Evolutionary conservation across 225 moss, liverwort and hornwort genomes (phyloP).

Genomic region (Anthoceros angustus): DNA sequence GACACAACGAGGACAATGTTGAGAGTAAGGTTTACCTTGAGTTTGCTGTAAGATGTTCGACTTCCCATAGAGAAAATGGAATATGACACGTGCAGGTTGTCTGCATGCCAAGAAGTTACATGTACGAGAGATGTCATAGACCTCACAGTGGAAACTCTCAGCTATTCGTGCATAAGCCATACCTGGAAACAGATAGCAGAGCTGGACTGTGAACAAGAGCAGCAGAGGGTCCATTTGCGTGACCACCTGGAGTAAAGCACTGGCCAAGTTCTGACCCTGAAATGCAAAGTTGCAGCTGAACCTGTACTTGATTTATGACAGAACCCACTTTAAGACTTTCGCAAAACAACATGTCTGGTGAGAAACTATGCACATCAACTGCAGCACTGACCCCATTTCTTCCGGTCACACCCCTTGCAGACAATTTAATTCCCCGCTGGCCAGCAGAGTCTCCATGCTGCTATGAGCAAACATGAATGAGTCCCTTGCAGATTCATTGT

Average conservation of each 20-base stretch:
- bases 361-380: background rate
- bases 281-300: slow-evolving; percentile 2
- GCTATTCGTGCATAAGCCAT: too few species aligned
- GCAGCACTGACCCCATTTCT: background rate
- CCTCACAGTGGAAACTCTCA: too few species aligned
- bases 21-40: background rate
- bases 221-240: background rate
- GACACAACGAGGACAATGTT: background rate
- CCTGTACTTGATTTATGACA: background rate
- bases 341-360: background rate
- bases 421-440: background rate
- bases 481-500: too few species aligned
- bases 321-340: too few species aligned
- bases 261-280: background rate
- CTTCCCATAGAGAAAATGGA: slow-evolving; percentile 2
- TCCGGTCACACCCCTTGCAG: background rate
- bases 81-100: background rate
- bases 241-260: background rate
- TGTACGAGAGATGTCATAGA: too few species aligned
- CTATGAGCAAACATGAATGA: background rate
- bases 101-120: background rate
- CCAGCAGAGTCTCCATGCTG: slow-evolving; percentile 4
- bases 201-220: background rate
- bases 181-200: background rate
- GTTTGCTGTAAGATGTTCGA: background rate